A percentile compares a stretch with the other conserved stretches of the same genome.
These are phyloP conservation scores for Sugiyamaella grinbergsii DNA, from an alignment of 1,139 yeast genomes.

Conservation along the genomic window DNA sequence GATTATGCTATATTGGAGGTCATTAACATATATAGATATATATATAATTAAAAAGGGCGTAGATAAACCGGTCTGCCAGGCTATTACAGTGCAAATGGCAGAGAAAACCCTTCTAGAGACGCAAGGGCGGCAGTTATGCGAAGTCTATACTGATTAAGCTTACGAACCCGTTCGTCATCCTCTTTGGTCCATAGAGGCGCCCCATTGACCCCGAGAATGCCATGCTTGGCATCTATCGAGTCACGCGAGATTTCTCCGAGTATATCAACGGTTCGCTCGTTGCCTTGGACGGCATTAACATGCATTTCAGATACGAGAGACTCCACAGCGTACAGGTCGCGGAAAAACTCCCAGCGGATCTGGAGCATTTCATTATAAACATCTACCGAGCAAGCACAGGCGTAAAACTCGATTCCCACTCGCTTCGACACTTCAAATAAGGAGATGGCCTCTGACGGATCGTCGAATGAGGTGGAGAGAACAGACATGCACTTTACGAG, in stretches of 20 bases:
- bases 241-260: conserved; percentile 37
- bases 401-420: conserved; percentile 43
- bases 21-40: too few species aligned
- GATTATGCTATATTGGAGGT: not conserved
- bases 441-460: conserved; percentile 46
- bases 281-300: conserved; percentile 48
- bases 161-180: conserved; percentile 40
- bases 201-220: conserved; percentile 28
- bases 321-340: conserved; percentile 45
- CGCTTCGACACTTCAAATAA: conserved; percentile 46
- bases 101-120: conserved; percentile 19
- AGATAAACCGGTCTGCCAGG: too few species aligned
- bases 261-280: conserved; percentile 42
- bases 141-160: conserved; percentile 39
- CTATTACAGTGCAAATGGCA: conserved; percentile 2
- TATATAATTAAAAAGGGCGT: too few species aligned
- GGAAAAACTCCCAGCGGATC: conserved; percentile 46
- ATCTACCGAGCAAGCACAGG: conserved; percentile 46
- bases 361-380: conserved; percentile 47
- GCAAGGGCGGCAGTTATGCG: conserved; percentile 28
- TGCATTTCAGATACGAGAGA: conserved; percentile 46
- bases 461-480: conserved; percentile 38
- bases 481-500: conserved; percentile 34
- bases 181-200: conserved; percentile 42
- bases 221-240: conserved; percentile 34